Percentiles rank a stretch among this genome's conserved stretches.
These are phyloP conservation scores for Lentinula novae-zelandiae DNA, from an alignment of 1,284 basidiomycete species.

Conservation along the genomic window DNA sequence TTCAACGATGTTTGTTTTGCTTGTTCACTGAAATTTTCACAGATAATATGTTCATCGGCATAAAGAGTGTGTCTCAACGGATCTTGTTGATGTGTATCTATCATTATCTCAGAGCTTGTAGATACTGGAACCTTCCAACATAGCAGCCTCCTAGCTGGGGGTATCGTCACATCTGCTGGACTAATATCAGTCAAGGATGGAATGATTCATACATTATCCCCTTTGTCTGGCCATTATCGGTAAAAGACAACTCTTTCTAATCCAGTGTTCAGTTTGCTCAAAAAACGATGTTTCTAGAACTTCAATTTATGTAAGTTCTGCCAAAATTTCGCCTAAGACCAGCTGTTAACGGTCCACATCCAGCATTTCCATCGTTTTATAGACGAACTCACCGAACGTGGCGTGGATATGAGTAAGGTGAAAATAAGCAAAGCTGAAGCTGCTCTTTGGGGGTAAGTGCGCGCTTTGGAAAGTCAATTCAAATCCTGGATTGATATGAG, in stretches of 20 bases:
- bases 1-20: not conserved
- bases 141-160: conserved; percentile 60
- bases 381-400: conserved; percentile 48
- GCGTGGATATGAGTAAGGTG: conserved; percentile 61
- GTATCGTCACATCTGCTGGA: conserved; percentile 63
- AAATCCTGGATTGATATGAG: not conserved
- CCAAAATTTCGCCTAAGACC: not conserved
- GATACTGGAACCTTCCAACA: conserved; percentile 67
- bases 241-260: conserved; percentile 18
- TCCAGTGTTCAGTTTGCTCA: conserved; percentile 20
- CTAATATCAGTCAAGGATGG: conserved; percentile 67
- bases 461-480: not conserved
- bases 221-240: conserved; percentile 69
- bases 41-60: conserved; percentile 72
- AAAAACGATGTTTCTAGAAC: conserved; percentile 31
- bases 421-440: conserved; percentile 58
- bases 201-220: conserved; percentile 59
- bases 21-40: conserved; percentile 1
- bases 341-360: not conserved
- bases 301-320: conserved; percentile 39
- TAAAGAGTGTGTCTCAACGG: conserved; percentile 43
- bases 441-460: conserved; percentile 51
- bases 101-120: conserved; percentile 8
- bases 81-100: not conserved
- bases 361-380: conserved; percentile 69